Conservation (phyloP, 2,329 filamentous ascomycete genomes). For the Metarhizium guizhouense region DNA sequence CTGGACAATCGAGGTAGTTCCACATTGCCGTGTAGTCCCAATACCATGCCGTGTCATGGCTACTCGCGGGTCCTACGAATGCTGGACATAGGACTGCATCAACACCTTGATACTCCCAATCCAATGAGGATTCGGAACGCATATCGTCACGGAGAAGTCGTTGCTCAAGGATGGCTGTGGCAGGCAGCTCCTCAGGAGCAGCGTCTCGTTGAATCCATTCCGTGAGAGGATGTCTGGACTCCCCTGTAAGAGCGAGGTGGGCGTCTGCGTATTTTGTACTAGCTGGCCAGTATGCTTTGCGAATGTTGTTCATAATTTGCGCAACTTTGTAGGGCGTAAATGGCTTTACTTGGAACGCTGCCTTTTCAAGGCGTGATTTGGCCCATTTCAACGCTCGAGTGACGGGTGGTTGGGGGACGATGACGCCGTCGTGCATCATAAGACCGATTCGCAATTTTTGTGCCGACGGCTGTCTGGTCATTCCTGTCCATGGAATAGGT, state of each 20-base stretch:
- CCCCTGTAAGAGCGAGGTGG: constrained; percentile 13
- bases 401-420: constrained; percentile 28
- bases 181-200: constrained; percentile 2
- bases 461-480: constrained; percentile 6
- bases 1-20: constrained; percentile 28
- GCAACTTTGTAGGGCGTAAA: neutral
- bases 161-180: constrained; percentile 14
- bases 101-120: constrained; percentile 25
- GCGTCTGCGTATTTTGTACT: neutral
- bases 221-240: constrained; percentile 19
- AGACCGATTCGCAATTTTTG: constrained; percentile 31
- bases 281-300: constrained; percentile 2
- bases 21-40: constrained; percentile 28
- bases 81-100: constrained; percentile 21
- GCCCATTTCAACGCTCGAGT: neutral
- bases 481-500: constrained; percentile 23
- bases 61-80: constrained; percentile 17
- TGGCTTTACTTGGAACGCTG: constrained; percentile 1
- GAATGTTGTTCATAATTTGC: neutral
- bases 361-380: neutral
- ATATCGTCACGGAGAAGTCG: constrained; percentile 21
- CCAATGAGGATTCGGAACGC: constrained; percentile 19
- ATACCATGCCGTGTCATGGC: constrained; percentile 24
- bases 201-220: constrained; percentile 14
- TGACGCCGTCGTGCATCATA: constrained; percentile 27